Percentiles rank a stretch among this genome's conserved stretches.
These are phyloP conservation scores for Candida endomychidarum DNA, from an alignment of 805 yeast genomes.

Conservation along the genomic window DNA sequence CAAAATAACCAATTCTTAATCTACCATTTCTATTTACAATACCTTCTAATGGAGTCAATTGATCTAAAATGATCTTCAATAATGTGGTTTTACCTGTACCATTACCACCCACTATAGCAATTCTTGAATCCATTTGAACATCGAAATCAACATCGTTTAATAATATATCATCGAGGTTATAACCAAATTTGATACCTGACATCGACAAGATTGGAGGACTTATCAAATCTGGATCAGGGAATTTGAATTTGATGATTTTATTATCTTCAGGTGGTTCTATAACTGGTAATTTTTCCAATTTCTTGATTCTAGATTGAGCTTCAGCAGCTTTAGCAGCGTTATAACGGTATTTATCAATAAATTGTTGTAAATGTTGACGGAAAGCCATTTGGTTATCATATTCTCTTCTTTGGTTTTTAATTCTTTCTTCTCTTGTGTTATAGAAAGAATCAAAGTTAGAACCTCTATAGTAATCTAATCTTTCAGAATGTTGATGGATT, in stretches of 20 bases:
- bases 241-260: constrained; percentile 75
- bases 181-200: constrained; percentile 84
- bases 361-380: constrained; percentile 88
- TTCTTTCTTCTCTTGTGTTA: constrained; percentile 91
- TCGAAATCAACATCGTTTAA: constrained; percentile 80
- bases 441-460: constrained; percentile 92
- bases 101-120: constrained; percentile 97
- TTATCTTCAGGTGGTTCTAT: constrained; percentile 95
- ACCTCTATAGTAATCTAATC: constrained; percentile 93
- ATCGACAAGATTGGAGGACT: constrained; percentile 94
- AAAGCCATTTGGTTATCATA: constrained; percentile 97
- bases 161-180: constrained; percentile 61
- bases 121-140: constrained; percentile 90
- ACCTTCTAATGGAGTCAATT: constrained; percentile 72
- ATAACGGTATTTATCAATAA: constrained; percentile 94
- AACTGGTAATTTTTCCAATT: constrained; percentile 89
- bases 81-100: constrained; percentile 99
- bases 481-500: constrained; percentile 95
- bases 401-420: constrained; percentile 89
- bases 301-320: constrained; percentile 97
- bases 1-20: constrained; percentile 92
- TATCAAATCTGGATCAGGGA: constrained; percentile 91
- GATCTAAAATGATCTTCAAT: constrained; percentile 81
- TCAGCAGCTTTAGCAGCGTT: constrained; percentile 97
- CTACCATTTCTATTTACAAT: constrained; percentile 77